Evolutionary conservation across 2,329 filamentous ascomycete genomes (phyloP).

Genomic region (Thelonectria olida): DNA sequence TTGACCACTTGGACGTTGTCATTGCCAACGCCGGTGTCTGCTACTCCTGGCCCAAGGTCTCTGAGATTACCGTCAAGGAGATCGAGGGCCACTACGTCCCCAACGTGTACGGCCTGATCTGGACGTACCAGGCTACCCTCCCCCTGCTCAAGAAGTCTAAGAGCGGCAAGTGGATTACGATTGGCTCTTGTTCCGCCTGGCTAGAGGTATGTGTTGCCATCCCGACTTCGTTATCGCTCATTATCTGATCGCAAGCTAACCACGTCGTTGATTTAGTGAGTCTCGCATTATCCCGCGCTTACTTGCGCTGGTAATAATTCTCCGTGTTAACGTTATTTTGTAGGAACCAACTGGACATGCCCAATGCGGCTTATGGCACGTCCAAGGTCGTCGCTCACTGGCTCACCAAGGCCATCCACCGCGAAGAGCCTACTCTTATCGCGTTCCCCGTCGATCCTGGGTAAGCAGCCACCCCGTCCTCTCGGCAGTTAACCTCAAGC

Average conservation of each 20-base stretch:
- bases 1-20: slow-evolving; percentile 57
- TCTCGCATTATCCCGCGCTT: neutral
- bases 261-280: neutral
- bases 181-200: neutral
- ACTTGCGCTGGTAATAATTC: neutral
- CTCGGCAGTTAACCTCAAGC: too few species aligned
- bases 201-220: neutral
- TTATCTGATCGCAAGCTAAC: neutral
- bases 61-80: neutral
- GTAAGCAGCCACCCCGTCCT: neutral
- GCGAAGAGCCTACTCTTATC: neutral
- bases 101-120: neutral
- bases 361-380: neutral
- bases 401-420: neutral
- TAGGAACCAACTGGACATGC: neutral
- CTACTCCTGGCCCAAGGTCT: neutral
- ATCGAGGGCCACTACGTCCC: neutral
- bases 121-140: neutral
- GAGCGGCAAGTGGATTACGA: neutral
- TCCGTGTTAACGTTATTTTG: neutral
- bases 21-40: slow-evolving; percentile 57
- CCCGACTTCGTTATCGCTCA: neutral
- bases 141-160: neutral
- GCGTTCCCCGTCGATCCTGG: slow-evolving; percentile 1
- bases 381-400: neutral